Conservation (phyloP, 768 basidiomycete genomes). For the Brasilioporus rufonigricans region DNA sequence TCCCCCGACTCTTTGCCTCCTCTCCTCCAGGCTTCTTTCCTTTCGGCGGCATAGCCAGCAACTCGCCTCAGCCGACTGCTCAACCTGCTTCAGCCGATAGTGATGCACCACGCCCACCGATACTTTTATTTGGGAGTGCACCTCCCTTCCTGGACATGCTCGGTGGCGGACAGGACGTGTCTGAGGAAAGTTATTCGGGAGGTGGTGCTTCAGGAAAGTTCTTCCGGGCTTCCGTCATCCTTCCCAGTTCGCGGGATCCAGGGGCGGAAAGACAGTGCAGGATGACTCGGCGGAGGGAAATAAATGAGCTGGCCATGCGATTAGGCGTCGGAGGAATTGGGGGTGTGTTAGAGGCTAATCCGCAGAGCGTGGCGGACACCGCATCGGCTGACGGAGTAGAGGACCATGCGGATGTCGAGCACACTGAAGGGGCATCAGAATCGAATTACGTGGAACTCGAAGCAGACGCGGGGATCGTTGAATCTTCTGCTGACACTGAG, state of each 20-base stretch:
- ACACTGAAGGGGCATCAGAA: constrained; percentile 2
- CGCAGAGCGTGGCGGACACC: background rate
- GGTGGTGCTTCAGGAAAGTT: constrained; percentile 35
- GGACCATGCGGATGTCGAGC: constrained; percentile 1
- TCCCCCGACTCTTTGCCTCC: constrained; percentile 50
- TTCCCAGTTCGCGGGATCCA: constrained; percentile 59
- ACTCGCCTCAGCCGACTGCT: constrained; percentile 20
- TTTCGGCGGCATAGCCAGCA: background rate
- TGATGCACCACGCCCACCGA: constrained; percentile 24
- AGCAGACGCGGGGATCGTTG: constrained; percentile 16
- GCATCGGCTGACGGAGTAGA: background rate
- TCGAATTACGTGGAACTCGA: constrained; percentile 15
- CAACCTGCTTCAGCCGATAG: constrained; percentile 26
- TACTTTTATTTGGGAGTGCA: constrained; percentile 22
- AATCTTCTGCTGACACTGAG: constrained; percentile 15
- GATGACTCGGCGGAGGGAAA: constrained; percentile 61
- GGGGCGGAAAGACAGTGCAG: constrained; percentile 55
- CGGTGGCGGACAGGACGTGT: constrained; percentile 13
- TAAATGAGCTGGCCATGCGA: constrained; percentile 81
- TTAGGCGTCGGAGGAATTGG: constrained; percentile 79
- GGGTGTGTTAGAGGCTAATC: constrained; percentile 48
- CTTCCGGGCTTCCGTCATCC: constrained; percentile 68
- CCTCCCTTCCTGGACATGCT: constrained; percentile 28
- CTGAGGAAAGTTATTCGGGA: constrained; percentile 16
- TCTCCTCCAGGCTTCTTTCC: constrained; percentile 17